Conservation (phyloP, 148 eudicot species). For the Camellia japonica region DNA sequence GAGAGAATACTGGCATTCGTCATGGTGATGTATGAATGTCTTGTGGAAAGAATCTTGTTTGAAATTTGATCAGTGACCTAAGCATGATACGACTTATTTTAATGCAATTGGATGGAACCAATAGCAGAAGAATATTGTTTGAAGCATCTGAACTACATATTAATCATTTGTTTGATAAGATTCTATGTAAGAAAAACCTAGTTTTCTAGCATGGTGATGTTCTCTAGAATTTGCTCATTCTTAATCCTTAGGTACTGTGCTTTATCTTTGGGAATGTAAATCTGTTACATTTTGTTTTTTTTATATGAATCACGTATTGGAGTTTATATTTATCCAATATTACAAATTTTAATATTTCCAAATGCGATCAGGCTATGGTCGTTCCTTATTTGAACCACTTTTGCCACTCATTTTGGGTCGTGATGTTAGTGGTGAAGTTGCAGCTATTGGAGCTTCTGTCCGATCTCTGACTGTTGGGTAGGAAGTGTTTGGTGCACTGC, state of each 20-base stretch:
- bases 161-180: no score
- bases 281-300: background rate
- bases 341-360: constrained; percentile 36
- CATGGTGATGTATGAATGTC: background rate
- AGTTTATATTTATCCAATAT: constrained; percentile 5
- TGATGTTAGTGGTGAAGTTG: constrained; percentile 98
- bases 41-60: background rate
- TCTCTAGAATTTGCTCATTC: no score
- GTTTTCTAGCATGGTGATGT: no score
- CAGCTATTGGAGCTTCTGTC: constrained; percentile 72
- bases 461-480: constrained; percentile 67
- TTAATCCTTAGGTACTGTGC: background rate
- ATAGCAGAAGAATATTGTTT: no score
- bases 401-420: constrained; percentile 94
- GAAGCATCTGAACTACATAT: no score
- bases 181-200: no score
- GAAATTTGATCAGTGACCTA: background rate
- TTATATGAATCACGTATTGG: background rate
- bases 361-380: constrained; percentile 97
- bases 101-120: no score
- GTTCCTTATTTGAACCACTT: constrained; percentile 74
- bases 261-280: background rate
- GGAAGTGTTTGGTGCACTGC: constrained; percentile 94
- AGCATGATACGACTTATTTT: no score
- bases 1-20: background rate